Base-by-base conservation (phyloP, 495 filamentous ascomycete species). In the Thermothielavioides terrestris region DNA sequence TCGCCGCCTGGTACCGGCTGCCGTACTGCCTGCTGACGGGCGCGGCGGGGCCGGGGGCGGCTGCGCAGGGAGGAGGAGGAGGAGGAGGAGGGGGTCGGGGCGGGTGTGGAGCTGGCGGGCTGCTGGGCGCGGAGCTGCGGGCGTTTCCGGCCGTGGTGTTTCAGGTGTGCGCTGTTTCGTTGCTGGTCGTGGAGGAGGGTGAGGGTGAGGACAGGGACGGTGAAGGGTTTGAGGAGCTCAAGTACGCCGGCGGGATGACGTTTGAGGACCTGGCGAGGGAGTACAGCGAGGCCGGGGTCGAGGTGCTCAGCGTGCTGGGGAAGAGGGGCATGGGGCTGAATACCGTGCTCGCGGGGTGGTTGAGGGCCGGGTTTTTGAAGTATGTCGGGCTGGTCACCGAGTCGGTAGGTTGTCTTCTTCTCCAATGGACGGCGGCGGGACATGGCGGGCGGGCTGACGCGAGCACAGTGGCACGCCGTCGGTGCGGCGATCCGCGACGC, bases 111-210 rank as follows among this genome's bases (percentile, higher is more conserved):
- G n/a, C n/a, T n/a, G n/a, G n/a, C n/a, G n/a, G n/a, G n/a, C n/a
- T n/a, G 11, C 14, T 46, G 6, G 28, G 12, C 14, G 59, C 62
- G 0, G 69, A 75, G 53, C 51, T 79, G 32, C 60, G 68, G 15
- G 70, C 69, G 2, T 80, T 81, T 43, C 79, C 80, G 11, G 77
- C 73, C 2, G 53, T 82, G 42, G 55, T 84, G 3, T 76, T 82
- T 55, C 77, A 82, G 50, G 63, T 78, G 27, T 51, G 79, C 2
- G 78, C 78, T 11, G 68, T 75, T 0, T 69, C 76, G 23, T 61
- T 83, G 21, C 68, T 81, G 38, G 74, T 75, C 36, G 67, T 81
- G 10, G 75, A 74, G 5, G 59, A 62, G 1, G 66, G 67, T 22
- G 56, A 69, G 1, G 23, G 12, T 2, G 36, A 22, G 2, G 35